Evolutionary conservation across 305 asterid genomes (phyloP), one percentile per base, ranked within the genome.

Genomic region (Salvia sclarea): DNA sequence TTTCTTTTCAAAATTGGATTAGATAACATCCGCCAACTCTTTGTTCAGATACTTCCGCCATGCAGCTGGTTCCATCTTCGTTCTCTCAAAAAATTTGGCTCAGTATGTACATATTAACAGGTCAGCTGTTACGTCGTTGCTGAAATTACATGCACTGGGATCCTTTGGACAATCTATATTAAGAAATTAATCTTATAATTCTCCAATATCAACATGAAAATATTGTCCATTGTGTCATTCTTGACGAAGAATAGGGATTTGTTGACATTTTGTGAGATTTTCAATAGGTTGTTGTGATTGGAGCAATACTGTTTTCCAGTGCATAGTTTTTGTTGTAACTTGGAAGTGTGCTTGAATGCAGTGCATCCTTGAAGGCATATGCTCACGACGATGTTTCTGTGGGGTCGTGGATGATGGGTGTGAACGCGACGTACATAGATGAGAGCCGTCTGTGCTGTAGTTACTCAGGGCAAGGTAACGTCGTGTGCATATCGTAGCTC

Each of bases 401-500:
- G 52, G 99, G 99, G 12, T 91, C 99, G 13, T 94, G 99, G 99
- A 91, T 94, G 97, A 89, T 94, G 85, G 99, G 99, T 66, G 79
- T 94, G 63, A 84, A 88, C 75, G 87, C 97, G 70, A 91, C 92
- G 52, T 89, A 94, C 74, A 89, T 81, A 75, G 99, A 94, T 53
- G 98, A 94, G 70, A 86, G 80, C 78, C 91, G 85, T 63, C 73
- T 94, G 38, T 94, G 99, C 80, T 94, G 99, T 77, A 76, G 81
- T 77, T 73, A 82, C 77, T 68, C 92, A 0, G 75, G 80, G 58
- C 97, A 87, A 86, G 99, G 98, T 94, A 78, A 79, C 17, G 45
- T 14, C 0, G 8, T 5, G 30, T 17, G 37, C 56, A 49, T 18
- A 20, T 49, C 9, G 7, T 50, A 1, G 13, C 16, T 55, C 3